Evolutionary conservation across 106 monocot species (phyloP), one percentile per base, ranked within the genome.

Genomic region (Dendrobium chrysotoxum): DNA sequence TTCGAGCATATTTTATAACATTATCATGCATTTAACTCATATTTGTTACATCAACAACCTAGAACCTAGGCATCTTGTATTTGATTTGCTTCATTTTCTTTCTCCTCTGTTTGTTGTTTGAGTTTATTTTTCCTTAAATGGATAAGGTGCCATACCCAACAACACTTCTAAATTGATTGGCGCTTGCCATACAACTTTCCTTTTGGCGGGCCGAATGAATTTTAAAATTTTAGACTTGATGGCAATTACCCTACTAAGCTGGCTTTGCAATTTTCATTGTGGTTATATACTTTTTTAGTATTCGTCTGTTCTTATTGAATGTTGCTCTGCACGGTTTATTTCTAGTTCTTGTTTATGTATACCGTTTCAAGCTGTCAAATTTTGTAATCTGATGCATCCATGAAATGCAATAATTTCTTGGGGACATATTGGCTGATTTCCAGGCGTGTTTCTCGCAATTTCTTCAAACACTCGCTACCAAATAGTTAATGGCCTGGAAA

Each of bases 391-490:
- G 16, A 57, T 7, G 57, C 57, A 57, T 12, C 57, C 21, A 57
- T 57, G 57, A 18, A 57, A 57, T 21, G 4, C 21, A 57, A 57
- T 57, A 16, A 57, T 21, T 57, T 57, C 20, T 21, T 44, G 44
- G 44, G 44, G 9, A 44, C 21, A 57, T 57, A 0, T 57, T 57
- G 4, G 16, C n/a, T 65, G 13, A 26, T 85, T 75, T 78, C 7
- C 83, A 95, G 95, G 95, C 35, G 89, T 87, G 21, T 95, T 95
- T 82, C 93, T 95, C 66, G 95, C 86, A 0, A 86, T 93, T 81
- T 95, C 93, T 66, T 95, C 95, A 4, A 95, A 95, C 80, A 93
- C 93, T 6, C 87, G 93, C 35, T 95, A 95, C 82, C 95, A 95
- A 78, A 89, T 95, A 20, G 85, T 95, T 77, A 95, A 95, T 79